A percentile compares a stretch with the other conserved stretches of the same genome.
These are phyloP conservation scores for Graphilbum sp. DNA, from an alignment of 2,329 filamentous ascomycete species.

Conservation along the genomic window DNA sequence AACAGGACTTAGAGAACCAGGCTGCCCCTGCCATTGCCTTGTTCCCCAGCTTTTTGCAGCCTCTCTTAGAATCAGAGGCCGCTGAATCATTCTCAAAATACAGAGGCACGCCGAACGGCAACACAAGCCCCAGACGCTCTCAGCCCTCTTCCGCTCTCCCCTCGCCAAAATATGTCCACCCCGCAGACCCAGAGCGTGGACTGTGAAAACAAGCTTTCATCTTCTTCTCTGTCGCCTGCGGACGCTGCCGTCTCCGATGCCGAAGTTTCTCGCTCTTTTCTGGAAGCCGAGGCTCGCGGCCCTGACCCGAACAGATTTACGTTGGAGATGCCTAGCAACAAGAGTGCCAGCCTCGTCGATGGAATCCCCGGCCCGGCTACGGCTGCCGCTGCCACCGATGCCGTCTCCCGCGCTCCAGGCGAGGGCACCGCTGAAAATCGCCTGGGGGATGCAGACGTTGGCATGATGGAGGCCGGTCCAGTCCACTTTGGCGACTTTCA, in stretches of 20 bases:
- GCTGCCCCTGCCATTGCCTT: no score
- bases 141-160: no score
- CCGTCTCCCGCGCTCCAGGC: neutral
- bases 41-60: no score
- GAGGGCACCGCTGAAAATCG: neutral
- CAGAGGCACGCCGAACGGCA: no score
- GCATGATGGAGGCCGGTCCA: conserved; percentile 22
- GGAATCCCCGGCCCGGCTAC: conserved; percentile 10
- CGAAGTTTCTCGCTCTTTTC: conserved; percentile 15
- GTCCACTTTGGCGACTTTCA: conserved; percentile 36
- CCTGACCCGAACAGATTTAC: conserved; percentile 20
- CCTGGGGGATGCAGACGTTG: conserved; percentile 11
- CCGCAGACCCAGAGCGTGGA: no score
- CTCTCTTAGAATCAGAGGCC: no score
- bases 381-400: conserved; percentile 9
- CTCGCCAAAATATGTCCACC: no score
- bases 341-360: conserved; percentile 3
- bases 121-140: no score
- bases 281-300: conserved; percentile 13
- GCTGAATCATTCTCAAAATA: no score
- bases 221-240: conserved; percentile 18
- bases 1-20: no score
- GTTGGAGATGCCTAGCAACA: conserved; percentile 17
- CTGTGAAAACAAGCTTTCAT: no score
- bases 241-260: conserved; percentile 12